Evolutionary conservation across 176 grass and related monocot species (phyloP), one percentile per base, ranked within the genome.

Genomic region (Oryza rufipogon): DNA sequence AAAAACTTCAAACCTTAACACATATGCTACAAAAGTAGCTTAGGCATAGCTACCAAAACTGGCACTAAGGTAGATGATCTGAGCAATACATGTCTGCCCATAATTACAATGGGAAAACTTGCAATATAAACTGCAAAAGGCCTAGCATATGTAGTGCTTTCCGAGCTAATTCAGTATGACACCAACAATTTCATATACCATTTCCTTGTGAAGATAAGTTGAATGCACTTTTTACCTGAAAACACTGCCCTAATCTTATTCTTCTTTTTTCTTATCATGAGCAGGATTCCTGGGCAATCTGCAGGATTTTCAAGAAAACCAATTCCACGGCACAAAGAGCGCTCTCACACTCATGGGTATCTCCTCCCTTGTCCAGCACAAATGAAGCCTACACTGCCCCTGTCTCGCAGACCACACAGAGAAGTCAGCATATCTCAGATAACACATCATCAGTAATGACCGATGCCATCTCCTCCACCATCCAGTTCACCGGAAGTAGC

Each of bases 241-340:
- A 69, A 83, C 49, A 80, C 39, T 85, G 20, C 70, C 25, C 42
- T 45, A 64, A 16, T 7, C 6, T 33, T 54, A n/a, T 42, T 78
- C 30, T 68, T 51, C 49, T 68, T 36, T 46, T 66, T 51, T 23
- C 4, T 36, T n/a, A 28, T 38, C 42, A 88, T 90, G 65, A 85
- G 68, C 96, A 99, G 97, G 93, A 99, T 77, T 93, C 90, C 70
- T 94, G 93, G 97, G 93, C 93, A 23, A 99, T 99, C 36, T 99
- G 97, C 64, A 94, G 93, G 73, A 99, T 99, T 87, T 94, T 99
- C 83, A 96, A 99, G 90, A 99, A 96, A 76, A 99, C 81, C 17
- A 99, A 87, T 76, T 93, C 91, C 49, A 89, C 88, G 75, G 84
- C 86, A 4, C 97, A 99, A 28, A 94, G 93, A 84, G 84, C 84